Evolutionary conservation across 2,329 filamentous ascomycete genomes (phyloP).

Genomic region (Elsinoe fawcettii): DNA sequence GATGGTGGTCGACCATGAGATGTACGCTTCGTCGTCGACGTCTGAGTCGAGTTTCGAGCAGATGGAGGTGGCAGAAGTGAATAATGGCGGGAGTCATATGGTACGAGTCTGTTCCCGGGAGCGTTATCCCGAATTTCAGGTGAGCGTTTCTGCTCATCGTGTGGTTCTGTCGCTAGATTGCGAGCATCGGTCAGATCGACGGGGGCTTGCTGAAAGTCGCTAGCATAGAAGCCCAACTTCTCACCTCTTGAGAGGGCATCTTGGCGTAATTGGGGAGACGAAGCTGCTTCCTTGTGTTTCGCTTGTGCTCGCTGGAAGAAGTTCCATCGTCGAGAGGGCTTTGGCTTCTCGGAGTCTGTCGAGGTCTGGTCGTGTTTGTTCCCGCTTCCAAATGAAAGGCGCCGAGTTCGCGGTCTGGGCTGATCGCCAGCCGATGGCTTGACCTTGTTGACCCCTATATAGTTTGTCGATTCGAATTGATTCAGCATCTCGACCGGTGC

Average conservation of each 20-base stretch:
- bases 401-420: not conserved
- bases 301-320: conserved; percentile 49
- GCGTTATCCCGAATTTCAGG: not conserved
- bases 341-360: conserved; percentile 20
- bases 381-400: not conserved
- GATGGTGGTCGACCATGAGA: conserved; percentile 16
- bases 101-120: conserved; percentile 20
- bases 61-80: conserved; percentile 25
- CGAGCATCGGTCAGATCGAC: conserved; percentile 40
- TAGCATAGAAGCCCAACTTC: conserved; percentile 5
- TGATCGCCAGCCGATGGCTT: not conserved
- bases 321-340: conserved; percentile 46
- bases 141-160: conserved; percentile 23
- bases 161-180: conserved; percentile 30
- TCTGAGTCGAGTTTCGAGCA: not conserved
- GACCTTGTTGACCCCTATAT: not conserved
- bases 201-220: conserved; percentile 18
- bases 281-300: conserved; percentile 23
- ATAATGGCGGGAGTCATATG: conserved; percentile 24
- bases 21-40: conserved; percentile 9
- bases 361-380: not conserved
- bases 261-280: conserved; percentile 18
- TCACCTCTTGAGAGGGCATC: not conserved
- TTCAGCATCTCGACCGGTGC: not conserved
- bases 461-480: conserved; percentile 6